phyloP scores from a whole-genome alignment of 2,329 filamentous ascomycete species.

The Arthrinium puccinioides region DNA sequence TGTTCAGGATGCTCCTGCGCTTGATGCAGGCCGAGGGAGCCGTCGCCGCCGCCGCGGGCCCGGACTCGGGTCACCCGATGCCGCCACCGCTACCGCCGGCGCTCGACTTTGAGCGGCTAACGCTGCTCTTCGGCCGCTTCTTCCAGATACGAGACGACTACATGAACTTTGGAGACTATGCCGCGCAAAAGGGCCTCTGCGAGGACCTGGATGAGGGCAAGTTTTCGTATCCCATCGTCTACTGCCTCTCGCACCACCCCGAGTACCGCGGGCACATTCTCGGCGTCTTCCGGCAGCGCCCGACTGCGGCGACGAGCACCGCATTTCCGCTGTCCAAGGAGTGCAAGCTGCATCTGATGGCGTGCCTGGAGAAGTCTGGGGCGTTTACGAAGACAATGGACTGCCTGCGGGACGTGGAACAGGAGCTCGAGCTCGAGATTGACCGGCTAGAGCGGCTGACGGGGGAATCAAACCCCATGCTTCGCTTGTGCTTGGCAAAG shows the following conservation, averaged over 20 bases:
- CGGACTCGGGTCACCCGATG: too few species aligned
- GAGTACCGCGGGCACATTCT: not conserved
- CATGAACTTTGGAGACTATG: constrained; percentile 34
- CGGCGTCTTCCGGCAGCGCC: not conserved
- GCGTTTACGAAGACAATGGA: not conserved
- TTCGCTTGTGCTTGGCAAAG: not conserved
- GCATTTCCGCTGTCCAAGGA: not conserved
- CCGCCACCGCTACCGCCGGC: too few species aligned
- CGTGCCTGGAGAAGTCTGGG: not conserved
- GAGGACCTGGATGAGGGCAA: constrained; percentile 1
- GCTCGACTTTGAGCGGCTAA: constrained; percentile 46
- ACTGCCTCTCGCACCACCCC: not conserved
- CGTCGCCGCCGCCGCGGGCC: too few species aligned
- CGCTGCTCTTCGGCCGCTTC: constrained; percentile 50
- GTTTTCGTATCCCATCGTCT: not conserved
- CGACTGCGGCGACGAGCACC: not conserved
- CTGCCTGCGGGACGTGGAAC: not conserved
- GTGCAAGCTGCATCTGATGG: not conserved
- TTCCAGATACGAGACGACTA: constrained; percentile 61
- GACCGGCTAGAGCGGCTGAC: not conserved
- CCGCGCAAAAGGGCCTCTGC: not conserved
- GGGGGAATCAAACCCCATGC: not conserved
- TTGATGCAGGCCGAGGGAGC: constrained; percentile 34
- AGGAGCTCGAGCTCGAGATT: not conserved
- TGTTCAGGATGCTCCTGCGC: constrained; percentile 36